These are phyloP conservation scores for Paraurostyla sp. DNA, from an alignment of 73 alveolate genomes.

Conservation along the genomic window DNA sequence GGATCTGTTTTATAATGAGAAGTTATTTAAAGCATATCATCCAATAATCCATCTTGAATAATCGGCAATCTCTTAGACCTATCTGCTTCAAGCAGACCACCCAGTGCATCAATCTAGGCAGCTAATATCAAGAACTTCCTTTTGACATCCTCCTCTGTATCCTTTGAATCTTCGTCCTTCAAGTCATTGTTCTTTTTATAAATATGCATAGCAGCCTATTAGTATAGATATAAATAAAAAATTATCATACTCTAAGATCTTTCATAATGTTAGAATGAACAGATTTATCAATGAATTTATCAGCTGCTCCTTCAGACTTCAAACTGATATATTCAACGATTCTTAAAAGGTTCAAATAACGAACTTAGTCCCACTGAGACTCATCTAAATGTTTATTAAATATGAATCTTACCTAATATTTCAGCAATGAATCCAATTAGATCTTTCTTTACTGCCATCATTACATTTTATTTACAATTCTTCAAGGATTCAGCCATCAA, in stretches of 20 bases:
- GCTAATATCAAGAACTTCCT: slow-evolving; percentile 60
- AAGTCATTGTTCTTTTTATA: slow-evolving; percentile 66
- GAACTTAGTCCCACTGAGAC: slow-evolving; percentile 44
- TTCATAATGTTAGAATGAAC: slow-evolving; percentile 40
- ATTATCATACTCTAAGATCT: slow-evolving; percentile 43
- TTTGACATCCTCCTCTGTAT: slow-evolving; percentile 41
- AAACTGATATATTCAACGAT: slow-evolving; percentile 67
- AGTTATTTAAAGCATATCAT: slow-evolving; percentile 51
- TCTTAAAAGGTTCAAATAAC: slow-evolving; percentile 60
- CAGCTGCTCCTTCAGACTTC: slow-evolving; percentile 36
- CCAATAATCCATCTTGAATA: slow-evolving; percentile 48
- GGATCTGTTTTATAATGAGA: slow-evolving; percentile 73
- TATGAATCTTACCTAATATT: too few species aligned
- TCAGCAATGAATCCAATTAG: slow-evolving; percentile 51
- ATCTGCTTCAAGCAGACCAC: slow-evolving; percentile 66
- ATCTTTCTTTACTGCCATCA: slow-evolving; percentile 48
- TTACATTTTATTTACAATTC: slow-evolving; percentile 46
- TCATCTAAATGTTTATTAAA: too few species aligned
- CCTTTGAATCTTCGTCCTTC: slow-evolving; percentile 50
- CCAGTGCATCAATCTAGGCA: slow-evolving; percentile 68
- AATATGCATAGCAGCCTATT: slow-evolving; percentile 52
- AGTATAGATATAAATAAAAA: neutral
- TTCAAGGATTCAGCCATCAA: slow-evolving; percentile 57
- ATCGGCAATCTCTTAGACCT: slow-evolving; percentile 22
- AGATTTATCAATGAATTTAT: slow-evolving; percentile 50